Percentiles rank a stretch among this genome's conserved stretches.
Evolutionary conservation across 768 basidiomycete species (phyloP).

Genomic region (Cantharellus anzutake): DNA sequence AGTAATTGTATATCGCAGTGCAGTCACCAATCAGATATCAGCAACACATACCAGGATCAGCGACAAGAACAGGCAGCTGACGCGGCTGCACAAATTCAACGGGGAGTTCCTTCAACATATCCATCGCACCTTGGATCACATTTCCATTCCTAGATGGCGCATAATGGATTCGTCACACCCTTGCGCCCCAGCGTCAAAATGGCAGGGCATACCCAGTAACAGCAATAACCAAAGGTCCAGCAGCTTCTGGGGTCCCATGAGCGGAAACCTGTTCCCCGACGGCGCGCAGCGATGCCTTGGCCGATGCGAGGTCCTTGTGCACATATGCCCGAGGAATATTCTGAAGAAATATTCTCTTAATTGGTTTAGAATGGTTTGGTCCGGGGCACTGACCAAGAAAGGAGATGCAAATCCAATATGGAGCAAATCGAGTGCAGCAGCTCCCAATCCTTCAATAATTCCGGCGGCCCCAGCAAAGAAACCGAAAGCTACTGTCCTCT

Average conservation of each 20-base stretch:
- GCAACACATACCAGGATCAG: slow-evolving; percentile 25
- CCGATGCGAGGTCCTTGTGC: slow-evolving; percentile 33
- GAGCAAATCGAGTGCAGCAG: slow-evolving; percentile 62
- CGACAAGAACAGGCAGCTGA: slow-evolving; percentile 39
- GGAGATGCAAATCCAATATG: slow-evolving; percentile 65
- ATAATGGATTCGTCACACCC: background rate
- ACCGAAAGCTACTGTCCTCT: slow-evolving; percentile 76
- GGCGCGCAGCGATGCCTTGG: slow-evolving; percentile 34
- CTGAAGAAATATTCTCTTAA: slow-evolving; percentile 17
- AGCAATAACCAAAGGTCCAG: slow-evolving; percentile 66
- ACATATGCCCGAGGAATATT: slow-evolving; percentile 69
- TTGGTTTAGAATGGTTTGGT: background rate
- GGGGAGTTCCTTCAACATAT: slow-evolving; percentile 53
- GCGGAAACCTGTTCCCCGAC: slow-evolving; percentile 37
- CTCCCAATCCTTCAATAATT: slow-evolving; percentile 58
- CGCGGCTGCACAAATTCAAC: slow-evolving; percentile 34
- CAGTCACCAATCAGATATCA: background rate
- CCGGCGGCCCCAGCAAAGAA: slow-evolving; percentile 88
- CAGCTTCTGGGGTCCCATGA: slow-evolving; percentile 37
- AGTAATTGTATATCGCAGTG: background rate
- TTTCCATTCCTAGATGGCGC: slow-evolving; percentile 42
- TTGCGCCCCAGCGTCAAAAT: background rate
- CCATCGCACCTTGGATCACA: slow-evolving; percentile 59
- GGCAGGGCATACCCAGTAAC: slow-evolving; percentile 52
- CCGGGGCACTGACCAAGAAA: slow-evolving; percentile 40